Evolutionary conservation across 352 stramenopile species (phyloP).

Genomic region (Phytophthora quininea): DNA sequence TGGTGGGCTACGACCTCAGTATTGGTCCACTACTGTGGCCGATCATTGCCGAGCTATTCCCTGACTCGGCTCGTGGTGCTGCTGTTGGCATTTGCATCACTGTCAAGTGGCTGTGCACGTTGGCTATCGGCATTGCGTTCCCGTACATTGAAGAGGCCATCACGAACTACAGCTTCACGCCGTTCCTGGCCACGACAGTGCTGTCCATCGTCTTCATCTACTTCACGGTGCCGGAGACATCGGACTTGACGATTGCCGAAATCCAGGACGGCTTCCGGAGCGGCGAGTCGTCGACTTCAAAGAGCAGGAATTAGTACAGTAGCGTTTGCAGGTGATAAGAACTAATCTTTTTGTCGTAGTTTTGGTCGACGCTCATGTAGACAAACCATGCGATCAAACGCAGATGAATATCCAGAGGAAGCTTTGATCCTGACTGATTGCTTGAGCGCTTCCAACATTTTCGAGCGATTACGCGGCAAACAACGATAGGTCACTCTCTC

Average conservation of each 20-base stretch:
- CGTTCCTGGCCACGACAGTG: constrained; percentile 49
- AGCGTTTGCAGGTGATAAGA: too few species aligned
- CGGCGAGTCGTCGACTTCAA: constrained; percentile 15
- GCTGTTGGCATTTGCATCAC: constrained; percentile 43
- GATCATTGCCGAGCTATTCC: constrained; percentile 55
- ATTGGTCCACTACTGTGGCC: constrained; percentile 64
- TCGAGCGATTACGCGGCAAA: background rate
- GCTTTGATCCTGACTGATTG: too few species aligned
- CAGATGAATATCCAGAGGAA: too few species aligned
- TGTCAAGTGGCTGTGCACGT: constrained; percentile 54
- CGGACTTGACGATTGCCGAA: constrained; percentile 60
- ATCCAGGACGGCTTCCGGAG: constrained; percentile 57
- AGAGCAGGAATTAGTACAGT: constrained; percentile 14
- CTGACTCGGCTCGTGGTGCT: constrained; percentile 50
- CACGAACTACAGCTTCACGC: constrained; percentile 52
- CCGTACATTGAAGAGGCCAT: constrained; percentile 59
- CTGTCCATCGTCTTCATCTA: constrained; percentile 14
- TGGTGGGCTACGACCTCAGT: constrained; percentile 54
- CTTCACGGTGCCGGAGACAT: constrained; percentile 60
- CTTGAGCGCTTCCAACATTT: too few species aligned
- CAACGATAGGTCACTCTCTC: background rate
- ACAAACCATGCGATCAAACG: too few species aligned
- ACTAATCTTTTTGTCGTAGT: too few species aligned
- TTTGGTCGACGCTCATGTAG: too few species aligned
- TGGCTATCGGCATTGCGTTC: constrained; percentile 58